Conservation (phyloP, 345 rosid species). For the Stellera chamaejasme region DNA sequence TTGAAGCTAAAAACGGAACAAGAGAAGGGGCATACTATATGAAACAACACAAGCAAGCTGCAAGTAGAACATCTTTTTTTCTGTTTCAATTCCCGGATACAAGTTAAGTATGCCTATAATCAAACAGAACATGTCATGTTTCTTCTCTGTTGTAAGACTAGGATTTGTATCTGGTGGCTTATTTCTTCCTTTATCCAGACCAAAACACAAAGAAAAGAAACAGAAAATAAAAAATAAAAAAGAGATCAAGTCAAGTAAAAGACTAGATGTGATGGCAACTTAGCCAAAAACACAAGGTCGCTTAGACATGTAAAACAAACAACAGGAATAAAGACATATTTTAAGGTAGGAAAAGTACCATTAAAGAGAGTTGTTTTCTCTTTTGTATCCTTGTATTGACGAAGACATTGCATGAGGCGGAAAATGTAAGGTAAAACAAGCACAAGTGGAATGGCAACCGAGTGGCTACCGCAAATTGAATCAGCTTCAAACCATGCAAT, state of each 20-base stretch:
- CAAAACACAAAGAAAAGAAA: too few relatives aligned
- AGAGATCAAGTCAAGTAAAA: too few relatives aligned
- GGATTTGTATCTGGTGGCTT: too few relatives aligned
- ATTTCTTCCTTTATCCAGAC: too few relatives aligned
- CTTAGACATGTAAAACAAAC: neutral
- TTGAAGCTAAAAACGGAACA: constrained; percentile 2
- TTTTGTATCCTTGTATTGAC: constrained; percentile 84
- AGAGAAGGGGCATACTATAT: neutral
- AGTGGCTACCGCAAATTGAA: constrained; percentile 95
- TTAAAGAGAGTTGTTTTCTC: constrained; percentile 78
- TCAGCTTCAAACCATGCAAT: constrained; percentile 99
- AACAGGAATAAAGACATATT: neutral
- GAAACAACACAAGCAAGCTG: neutral
- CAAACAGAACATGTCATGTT: too few relatives aligned
- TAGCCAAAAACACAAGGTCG: too few relatives aligned
- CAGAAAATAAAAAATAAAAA: too few relatives aligned
- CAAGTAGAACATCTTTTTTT: too few relatives aligned
- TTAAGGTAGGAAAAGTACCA: constrained; percentile 28
- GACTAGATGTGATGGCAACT: too few relatives aligned
- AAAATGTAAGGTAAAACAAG: constrained; percentile 86
- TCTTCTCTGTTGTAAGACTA: too few relatives aligned
- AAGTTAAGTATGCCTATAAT: too few relatives aligned
- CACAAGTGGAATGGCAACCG: constrained; percentile 76
- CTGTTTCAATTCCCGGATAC: too few relatives aligned
- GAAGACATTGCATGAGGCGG: constrained; percentile 85